Conservation (phyloP, 2,329 filamentous ascomycete genomes). For the Hypoxylon sp. region DNA sequence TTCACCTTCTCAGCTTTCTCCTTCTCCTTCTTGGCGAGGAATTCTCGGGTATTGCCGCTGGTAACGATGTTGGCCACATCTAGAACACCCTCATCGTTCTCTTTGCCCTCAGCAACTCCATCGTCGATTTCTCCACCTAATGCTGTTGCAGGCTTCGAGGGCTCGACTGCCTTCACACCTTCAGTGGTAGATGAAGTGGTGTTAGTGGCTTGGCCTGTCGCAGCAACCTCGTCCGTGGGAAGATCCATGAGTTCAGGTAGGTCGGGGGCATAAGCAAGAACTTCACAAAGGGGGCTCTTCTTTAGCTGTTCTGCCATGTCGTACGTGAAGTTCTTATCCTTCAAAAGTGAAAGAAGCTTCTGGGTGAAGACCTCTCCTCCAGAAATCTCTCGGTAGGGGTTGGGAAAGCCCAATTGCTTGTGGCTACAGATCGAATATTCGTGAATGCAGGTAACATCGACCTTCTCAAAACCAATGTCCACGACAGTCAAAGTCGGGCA, state of each 20-base stretch:
- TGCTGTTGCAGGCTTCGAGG: conserved; percentile 31
- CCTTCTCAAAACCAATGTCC: conserved; percentile 92
- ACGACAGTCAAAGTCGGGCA: conserved; percentile 84
- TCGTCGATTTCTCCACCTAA: conserved; percentile 54
- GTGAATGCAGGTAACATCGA: conserved; percentile 89
- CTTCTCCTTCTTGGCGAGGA: conserved; percentile 83
- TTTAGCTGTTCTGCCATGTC: conserved; percentile 80
- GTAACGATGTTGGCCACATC: conserved; percentile 89
- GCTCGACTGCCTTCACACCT: conserved; percentile 12
- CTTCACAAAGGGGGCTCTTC: conserved; percentile 74
- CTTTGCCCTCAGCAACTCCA: conserved; percentile 54
- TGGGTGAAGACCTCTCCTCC: conserved; percentile 91
- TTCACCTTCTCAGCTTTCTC: conserved; percentile 77
- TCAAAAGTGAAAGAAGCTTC: conserved; percentile 75
- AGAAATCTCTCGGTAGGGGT: conserved; percentile 63
- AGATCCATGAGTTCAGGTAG: conserved; percentile 61
- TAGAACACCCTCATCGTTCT: conserved; percentile 76
- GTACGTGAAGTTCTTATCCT: conserved; percentile 67
- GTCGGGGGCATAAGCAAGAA: conserved; percentile 67
- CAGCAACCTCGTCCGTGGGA: conserved; percentile 56
- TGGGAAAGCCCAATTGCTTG: conserved; percentile 69
- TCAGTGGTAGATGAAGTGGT: conserved; percentile 27
- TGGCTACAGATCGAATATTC: conserved; percentile 81
- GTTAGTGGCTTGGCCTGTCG: conserved; percentile 47
- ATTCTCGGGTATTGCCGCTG: conserved; percentile 83